Evolutionary conservation across 352 stramenopile genomes (phyloP).

Genomic region (Phytophthora pluvialis): DNA sequence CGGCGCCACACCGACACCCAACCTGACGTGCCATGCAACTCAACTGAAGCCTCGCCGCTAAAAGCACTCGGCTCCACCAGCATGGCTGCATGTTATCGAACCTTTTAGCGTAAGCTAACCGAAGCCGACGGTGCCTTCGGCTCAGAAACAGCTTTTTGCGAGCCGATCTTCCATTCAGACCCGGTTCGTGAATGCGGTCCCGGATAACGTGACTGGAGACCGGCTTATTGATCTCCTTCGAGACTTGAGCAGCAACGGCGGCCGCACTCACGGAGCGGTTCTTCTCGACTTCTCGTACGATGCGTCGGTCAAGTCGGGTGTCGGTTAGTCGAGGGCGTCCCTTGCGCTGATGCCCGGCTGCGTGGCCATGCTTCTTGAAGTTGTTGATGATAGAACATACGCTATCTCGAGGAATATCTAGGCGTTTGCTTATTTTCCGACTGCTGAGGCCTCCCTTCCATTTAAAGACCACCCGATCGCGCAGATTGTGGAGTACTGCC

Average conservation of each 20-base stretch:
- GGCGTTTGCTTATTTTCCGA: too few relatives aligned
- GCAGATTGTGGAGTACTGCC: too few relatives aligned
- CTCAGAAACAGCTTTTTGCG: slow-evolving; percentile 1
- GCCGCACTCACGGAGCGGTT: slow-evolving; percentile 22
- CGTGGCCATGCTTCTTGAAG: slow-evolving; percentile 1
- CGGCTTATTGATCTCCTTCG: background rate
- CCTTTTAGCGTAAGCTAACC: background rate
- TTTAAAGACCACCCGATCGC: too few relatives aligned
- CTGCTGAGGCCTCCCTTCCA: too few relatives aligned
- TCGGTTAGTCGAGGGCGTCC: background rate
- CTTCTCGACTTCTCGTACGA: background rate
- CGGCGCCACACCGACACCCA: background rate
- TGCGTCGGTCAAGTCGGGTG: background rate
- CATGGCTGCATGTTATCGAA: background rate
- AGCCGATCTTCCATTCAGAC: background rate
- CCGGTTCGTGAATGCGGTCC: background rate
- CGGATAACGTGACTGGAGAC: background rate
- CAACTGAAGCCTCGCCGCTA: background rate
- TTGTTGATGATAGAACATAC: background rate
- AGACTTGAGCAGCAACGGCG: background rate
- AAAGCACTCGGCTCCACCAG: background rate
- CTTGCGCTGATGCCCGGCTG: too few relatives aligned
- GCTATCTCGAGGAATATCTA: too few relatives aligned
- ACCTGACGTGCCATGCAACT: background rate
- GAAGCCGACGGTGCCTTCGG: background rate